These are phyloP conservation scores for Neofusicoccum parvum DNA, from an alignment of 2,329 filamentous ascomycete species.

Conservation along the genomic window DNA sequence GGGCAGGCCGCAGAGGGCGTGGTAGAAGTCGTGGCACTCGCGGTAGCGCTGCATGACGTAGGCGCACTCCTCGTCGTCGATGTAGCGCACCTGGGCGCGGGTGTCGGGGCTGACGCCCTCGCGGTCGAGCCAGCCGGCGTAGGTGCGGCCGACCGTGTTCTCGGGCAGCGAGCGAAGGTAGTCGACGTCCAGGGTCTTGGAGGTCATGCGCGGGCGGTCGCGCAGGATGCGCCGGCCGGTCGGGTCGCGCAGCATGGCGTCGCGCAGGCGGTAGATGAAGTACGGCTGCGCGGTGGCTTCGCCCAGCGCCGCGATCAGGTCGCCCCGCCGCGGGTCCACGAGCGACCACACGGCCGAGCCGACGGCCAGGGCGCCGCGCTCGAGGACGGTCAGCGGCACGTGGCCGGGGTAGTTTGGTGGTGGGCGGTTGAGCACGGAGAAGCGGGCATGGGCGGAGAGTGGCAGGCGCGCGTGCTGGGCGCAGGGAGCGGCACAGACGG, in stretches of 20 bases:
- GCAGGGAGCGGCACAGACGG: background rate
- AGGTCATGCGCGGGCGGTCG: conserved; percentile 85
- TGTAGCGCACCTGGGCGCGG: conserved; percentile 77
- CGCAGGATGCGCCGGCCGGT: conserved; percentile 90
- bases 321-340: conserved; percentile 78
- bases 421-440: conserved; percentile 85
- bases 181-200: conserved; percentile 66
- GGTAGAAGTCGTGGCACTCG: conserved; percentile 97
- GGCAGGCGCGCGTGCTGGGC: conserved; percentile 4
- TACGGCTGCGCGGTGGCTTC: conserved; percentile 93
- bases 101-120: conserved; percentile 95
- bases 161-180: conserved; percentile 71
- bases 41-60: conserved; percentile 99
- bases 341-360: conserved; percentile 63
- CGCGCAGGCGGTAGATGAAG: conserved; percentile 88
- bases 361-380: conserved; percentile 70
- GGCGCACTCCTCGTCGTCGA: conserved; percentile 92
- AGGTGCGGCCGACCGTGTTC: conserved; percentile 77
- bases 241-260: conserved; percentile 82
- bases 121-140: conserved; percentile 87
- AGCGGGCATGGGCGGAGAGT: conserved; percentile 38
- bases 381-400: conserved; percentile 78
- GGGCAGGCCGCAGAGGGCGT: conserved; percentile 88
- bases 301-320: conserved; percentile 91
- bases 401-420: conserved; percentile 88